Base-by-base conservation (phyloP, 306 rosid genomes). In the Sphenostylis stenocarpa region DNA sequence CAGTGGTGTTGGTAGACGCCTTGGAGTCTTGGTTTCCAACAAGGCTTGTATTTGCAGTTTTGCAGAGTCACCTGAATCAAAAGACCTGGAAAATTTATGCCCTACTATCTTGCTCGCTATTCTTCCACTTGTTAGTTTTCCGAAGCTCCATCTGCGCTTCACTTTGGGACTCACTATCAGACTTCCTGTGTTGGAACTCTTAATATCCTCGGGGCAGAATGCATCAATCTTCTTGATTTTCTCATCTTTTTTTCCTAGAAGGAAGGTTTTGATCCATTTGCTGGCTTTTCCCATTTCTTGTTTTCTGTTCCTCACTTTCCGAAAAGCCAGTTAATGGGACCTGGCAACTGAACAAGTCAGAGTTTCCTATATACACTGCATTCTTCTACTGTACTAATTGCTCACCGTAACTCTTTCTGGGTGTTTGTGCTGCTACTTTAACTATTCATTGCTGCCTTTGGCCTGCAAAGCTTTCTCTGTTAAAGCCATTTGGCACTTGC, bases 401-500 rank as follows among this genome's bases (percentile, higher is more conserved):
- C 29, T 63, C 47, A 62, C 57, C 20, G 7, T n/a, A 72, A 51
- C 77, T 45, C 48, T 57, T 67, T 70, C 53, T 63, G 60, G 81
- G 80, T 74, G 45, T 20, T 77, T 85, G 34, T 80, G 70, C 51
- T 53, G 68, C 10, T 70, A 81, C n/a, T 41, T 70, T 81, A 69
- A 71, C 79, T 21, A 64, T 55, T 65, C 29, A 45, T 67, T 56
- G 72, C 60, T 77, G 83, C 61, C 84, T 75, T 78, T 60, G 88
- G 96, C 96, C 97, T 85, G 97, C 97, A 84, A 20, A 66, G 67
- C 48, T 65, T 82, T 74, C 19, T 65, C 75, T 78, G 80, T 51
- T 83, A 49, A 75, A 78, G 92, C 97, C 93, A 93, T 77, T 88
- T 93, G 97, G 88, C 90, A 83, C 84, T 88, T 93, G 97, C 88